Conservation (phyloP, 306 rosid genomes). For the Pachyrhizus erosus region DNA sequence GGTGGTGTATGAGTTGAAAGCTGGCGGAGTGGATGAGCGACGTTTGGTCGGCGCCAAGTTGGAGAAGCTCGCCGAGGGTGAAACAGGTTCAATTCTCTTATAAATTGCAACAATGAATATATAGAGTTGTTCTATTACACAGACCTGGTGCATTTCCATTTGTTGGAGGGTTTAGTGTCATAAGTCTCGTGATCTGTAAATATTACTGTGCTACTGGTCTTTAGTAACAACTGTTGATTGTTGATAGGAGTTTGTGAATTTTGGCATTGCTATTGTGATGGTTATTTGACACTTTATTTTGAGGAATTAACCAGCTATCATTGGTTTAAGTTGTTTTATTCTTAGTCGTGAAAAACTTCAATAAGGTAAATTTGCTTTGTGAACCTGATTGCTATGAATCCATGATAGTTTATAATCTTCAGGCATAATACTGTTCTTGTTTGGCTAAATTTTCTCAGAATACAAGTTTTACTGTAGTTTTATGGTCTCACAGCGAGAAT, state of each 20-base stretch:
- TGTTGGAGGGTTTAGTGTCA: conserved; percentile 6
- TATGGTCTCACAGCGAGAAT: background rate
- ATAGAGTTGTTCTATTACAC: conserved; percentile 16
- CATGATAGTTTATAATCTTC: conserved; percentile 3
- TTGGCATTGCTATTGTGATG: conserved; percentile 17
- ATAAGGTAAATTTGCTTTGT: conserved; percentile 28
- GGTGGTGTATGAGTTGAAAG: conserved; percentile 96
- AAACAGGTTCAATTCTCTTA: conserved; percentile 62
- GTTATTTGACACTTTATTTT: background rate
- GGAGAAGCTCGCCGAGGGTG: conserved; percentile 99
- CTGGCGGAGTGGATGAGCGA: conserved; percentile 97
- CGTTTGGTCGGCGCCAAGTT: conserved; percentile 95
- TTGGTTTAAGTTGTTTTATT: conserved; percentile 11
- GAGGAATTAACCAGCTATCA: conserved; percentile 30
- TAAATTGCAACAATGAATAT: background rate
- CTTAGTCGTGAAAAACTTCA: conserved; percentile 4
- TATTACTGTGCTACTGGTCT: background rate
- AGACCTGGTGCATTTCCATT: conserved; percentile 34
- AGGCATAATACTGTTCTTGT: background rate
- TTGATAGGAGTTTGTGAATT: background rate
- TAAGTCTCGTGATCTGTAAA: conserved; percentile 13
- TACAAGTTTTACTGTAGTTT: conserved; percentile 25
- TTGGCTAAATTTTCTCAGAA: background rate
- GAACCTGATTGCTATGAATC: background rate
- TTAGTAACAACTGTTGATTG: background rate